Evolutionary conservation across 139 green algal genomes (phyloP).

Genomic region (Pleodorina starrii): DNA sequence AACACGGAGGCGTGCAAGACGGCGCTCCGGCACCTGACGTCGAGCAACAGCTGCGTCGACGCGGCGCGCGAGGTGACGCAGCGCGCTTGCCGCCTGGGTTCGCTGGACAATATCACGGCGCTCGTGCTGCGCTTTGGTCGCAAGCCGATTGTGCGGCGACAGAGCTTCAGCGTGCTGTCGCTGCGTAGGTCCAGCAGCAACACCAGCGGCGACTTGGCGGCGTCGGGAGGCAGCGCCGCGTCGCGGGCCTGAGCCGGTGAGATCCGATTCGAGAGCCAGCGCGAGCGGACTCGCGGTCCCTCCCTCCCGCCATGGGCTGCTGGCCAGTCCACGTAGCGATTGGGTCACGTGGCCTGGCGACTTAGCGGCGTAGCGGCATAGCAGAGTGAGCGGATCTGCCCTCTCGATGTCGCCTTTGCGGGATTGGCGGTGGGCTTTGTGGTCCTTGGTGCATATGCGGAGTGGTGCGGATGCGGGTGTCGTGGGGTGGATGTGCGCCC

Average conservation of each 20-base stretch:
- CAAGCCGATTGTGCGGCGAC: slow-evolving; percentile 27
- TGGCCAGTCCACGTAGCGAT: no score
- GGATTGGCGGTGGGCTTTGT: no score
- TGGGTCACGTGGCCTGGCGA: no score
- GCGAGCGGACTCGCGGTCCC: no score
- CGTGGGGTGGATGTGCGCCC: no score
- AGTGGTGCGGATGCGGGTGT: no score
- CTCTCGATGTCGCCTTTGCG: no score
- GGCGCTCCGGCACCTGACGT: slow-evolving; percentile 6
- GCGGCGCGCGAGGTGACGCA: slow-evolving; percentile 30
- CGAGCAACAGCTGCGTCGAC: slow-evolving; percentile 27
- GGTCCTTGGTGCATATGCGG: no score
- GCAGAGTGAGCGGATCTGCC: no score
- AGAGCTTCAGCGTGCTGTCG: slow-evolving; percentile 39
- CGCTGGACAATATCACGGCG: slow-evolving; percentile 24
- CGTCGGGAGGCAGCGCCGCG: background rate
- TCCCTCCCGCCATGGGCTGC: no score
- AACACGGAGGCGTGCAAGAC: slow-evolving; percentile 41
- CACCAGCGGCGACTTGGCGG: background rate
- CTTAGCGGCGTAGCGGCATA: no score
- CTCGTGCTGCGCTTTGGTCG: slow-evolving; percentile 24
- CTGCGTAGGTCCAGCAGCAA: slow-evolving; percentile 32
- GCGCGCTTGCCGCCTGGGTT: slow-evolving; percentile 9
- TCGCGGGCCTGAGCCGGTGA: background rate
- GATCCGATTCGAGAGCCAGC: no score